phyloP scores from a whole-genome alignment of 1,139 yeast genomes.

The Scheffersomyces stambukii region DNA sequence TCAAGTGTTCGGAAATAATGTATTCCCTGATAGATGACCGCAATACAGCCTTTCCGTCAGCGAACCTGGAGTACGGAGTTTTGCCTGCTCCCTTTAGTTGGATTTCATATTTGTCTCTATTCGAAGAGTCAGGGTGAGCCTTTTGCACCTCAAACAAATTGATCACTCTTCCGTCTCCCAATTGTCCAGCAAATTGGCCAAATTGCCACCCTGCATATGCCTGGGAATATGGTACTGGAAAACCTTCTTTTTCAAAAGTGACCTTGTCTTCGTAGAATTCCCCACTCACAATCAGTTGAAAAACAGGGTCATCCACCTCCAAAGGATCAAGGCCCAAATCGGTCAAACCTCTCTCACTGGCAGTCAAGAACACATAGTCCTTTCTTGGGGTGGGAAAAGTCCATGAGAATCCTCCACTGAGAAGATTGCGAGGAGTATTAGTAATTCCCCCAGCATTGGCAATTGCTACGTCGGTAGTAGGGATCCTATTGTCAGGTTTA shows the following conservation, averaged over 20 bases:
- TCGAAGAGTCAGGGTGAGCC: conserved; percentile 16
- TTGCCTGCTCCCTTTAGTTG: conserved; percentile 91
- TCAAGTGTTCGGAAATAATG: conserved; percentile 74
- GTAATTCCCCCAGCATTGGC: conserved; percentile 30
- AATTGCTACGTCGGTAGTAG: conserved; percentile 48
- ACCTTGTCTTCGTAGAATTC: conserved; percentile 30
- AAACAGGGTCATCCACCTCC: conserved; percentile 39
- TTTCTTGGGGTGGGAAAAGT: conserved; percentile 61
- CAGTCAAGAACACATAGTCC: conserved; percentile 50
- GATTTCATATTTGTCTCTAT: conserved; percentile 49
- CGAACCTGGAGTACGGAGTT: conserved; percentile 91
- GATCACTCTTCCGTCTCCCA: conserved; percentile 92
- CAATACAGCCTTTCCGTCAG: conserved; percentile 93
- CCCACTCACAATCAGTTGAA: conserved; percentile 62
- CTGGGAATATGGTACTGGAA: conserved; percentile 79
- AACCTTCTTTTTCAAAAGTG: conserved; percentile 27
- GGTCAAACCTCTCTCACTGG: conserved; percentile 56
- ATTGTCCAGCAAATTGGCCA: conserved; percentile 94
- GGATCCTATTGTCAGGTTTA: conserved; percentile 58
- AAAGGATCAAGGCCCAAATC: conserved; percentile 53
- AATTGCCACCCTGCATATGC: conserved; percentile 97
- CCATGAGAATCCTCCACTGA: conserved; percentile 68
- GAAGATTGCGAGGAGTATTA: conserved; percentile 55
- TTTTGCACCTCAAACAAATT: conserved; percentile 68
- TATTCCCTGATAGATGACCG: conserved; percentile 87